Conservation (phyloP, 495 filamentous ascomycete genomes). For the Hapsidospora chrysogenum region DNA sequence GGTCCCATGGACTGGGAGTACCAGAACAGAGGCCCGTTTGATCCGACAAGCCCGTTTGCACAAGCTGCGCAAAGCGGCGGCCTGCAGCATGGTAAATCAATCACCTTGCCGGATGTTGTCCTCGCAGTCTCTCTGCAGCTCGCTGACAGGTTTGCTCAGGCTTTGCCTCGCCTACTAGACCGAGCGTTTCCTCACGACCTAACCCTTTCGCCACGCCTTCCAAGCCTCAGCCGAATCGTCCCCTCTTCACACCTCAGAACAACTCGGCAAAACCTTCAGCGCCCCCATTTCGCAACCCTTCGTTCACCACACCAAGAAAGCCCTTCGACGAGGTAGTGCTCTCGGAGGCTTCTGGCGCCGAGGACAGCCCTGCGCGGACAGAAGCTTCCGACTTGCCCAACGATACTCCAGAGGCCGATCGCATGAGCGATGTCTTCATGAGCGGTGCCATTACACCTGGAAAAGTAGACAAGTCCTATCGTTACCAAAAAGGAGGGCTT, state of each 20-base stretch:
- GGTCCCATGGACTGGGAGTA: constrained; percentile 36
- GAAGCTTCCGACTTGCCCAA: constrained; percentile 47
- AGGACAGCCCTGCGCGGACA: constrained; percentile 55
- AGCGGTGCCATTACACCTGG: constrained; percentile 11
- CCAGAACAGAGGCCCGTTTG: constrained; percentile 22
- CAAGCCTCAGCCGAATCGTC: constrained; percentile 13
- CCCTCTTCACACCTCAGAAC: constrained; percentile 19
- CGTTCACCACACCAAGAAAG: constrained; percentile 71
- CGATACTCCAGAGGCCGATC: constrained; percentile 25
- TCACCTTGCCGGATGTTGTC: too few relatives aligned
- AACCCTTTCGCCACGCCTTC: constrained; percentile 17
- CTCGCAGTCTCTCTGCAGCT: too few relatives aligned
- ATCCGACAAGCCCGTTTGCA: constrained; percentile 28
- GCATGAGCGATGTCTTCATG: constrained; percentile 14
- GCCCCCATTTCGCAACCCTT: constrained; percentile 43
- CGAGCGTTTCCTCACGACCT: constrained; percentile 1
- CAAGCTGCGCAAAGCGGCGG: constrained; percentile 11
- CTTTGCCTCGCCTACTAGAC: constrained; percentile 14
- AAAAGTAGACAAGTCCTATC: constrained; percentile 19
- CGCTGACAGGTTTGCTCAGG: too few relatives aligned
- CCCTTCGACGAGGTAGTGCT: constrained; percentile 42
- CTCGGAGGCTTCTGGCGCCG: constrained; percentile 56
- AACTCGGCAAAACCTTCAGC: constrained; percentile 14
- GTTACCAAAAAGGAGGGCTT: constrained; percentile 21
- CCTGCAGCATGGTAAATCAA: background rate